Base-by-base conservation (phyloP, 192 early-diverging fungal genomes). In the Ambispora gerdemannii region DNA sequence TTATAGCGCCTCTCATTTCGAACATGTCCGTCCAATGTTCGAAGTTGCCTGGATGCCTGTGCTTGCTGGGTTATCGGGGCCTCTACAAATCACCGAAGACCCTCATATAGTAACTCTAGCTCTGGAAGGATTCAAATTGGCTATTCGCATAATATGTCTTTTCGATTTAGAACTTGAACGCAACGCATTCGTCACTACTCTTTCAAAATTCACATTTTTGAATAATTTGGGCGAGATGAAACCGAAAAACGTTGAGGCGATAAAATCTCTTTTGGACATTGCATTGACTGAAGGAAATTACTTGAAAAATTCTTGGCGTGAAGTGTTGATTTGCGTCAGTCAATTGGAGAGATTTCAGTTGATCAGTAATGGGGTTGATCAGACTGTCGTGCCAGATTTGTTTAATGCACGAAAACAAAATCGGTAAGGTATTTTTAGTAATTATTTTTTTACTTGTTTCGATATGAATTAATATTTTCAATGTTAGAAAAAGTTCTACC, bases 11-110 rank as follows among this genome's bases (percentile, higher is more conserved):
- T 92, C 87, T 50, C 89, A 93, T 49, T 79, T 90, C 34, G 95
- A 93, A 62, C 95, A 97, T 74, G 90, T 95, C 36, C 88, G 89
- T 50, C 86, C 86, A 10, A 97, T 97, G 95, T 95, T 97, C 80
- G 89, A 92, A 38, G 85, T 90, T 0, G 84, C 92, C 2, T 97
- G 95, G 95, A 93, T 92, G 81, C 81, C 92, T 0, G 82, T 93
- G 33, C 79, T 97, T 51, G 89, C 94, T 0, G 91, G 90, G 10
- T 76, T 95, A 27, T 90, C 88, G 43, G 85, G 85, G 47, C 92
- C 94, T 3, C 78, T 95, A 68, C 95, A 97, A 77, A 89, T 92
- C 65, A 86, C 86, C 10, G 84, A 92, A 27, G 92, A 94, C 68
- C 75, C 84, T 0, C 87, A 91, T 20, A 87, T 87, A 1, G 81